Conservation (phyloP, 495 filamentous ascomycete genomes). For the Beverwykella pulmonaria region DNA sequence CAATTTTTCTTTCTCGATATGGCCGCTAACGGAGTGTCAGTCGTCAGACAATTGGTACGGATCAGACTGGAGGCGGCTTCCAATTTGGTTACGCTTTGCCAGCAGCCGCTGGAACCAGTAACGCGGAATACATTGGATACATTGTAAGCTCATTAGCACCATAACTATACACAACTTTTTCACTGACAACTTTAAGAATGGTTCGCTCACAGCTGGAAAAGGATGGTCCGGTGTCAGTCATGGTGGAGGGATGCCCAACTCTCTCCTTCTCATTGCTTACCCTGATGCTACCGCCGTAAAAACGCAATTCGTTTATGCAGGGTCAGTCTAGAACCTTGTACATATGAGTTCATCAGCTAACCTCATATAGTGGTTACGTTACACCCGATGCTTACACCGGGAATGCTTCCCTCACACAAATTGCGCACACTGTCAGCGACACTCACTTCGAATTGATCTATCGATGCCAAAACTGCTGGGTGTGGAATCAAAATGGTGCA, state of each 20-base stretch:
- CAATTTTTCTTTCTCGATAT: neutral
- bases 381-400: constrained; percentile 61
- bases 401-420: constrained; percentile 58
- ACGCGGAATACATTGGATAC: constrained; percentile 62
- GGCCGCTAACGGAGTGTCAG: constrained; percentile 3
- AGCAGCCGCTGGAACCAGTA: constrained; percentile 49
- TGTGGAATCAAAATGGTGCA: constrained; percentile 58
- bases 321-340: constrained; percentile 18
- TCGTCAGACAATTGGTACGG: constrained; percentile 5
- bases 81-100: constrained; percentile 63
- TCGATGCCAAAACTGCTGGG: constrained; percentile 64
- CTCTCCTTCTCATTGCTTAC: constrained; percentile 62
- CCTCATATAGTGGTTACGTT: constrained; percentile 52
- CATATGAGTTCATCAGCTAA: constrained; percentile 3
- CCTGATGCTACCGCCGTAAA: constrained; percentile 53
- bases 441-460: constrained; percentile 61
- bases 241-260: constrained; percentile 61
- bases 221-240: constrained; percentile 64
- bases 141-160: constrained; percentile 42
- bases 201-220: constrained; percentile 21
- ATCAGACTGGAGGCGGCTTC: constrained; percentile 45
- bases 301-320: constrained; percentile 60
- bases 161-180: neutral
- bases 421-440: constrained; percentile 58
- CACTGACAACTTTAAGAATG: constrained; percentile 24